Evolutionary conservation across 2,329 filamentous ascomycete species (phyloP).

Genomic region (Aspergillus puulaauensis): DNA sequence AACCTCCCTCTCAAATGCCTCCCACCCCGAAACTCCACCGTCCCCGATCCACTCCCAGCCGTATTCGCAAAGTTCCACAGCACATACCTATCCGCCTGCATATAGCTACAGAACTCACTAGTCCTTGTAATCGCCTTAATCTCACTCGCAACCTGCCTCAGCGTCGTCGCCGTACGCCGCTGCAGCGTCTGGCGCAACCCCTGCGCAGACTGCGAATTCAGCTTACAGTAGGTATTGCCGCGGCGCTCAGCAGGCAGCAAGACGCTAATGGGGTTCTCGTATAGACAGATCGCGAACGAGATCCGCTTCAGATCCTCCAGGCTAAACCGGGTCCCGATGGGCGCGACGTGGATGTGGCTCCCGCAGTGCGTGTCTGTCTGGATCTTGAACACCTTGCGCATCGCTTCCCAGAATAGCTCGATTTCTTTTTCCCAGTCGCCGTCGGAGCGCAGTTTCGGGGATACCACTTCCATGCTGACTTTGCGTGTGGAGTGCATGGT

Average conservation of each 20-base stretch:
- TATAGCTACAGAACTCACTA: not conserved
- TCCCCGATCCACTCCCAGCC: not conserved
- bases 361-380: not conserved
- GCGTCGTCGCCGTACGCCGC: not conserved
- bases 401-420: not conserved
- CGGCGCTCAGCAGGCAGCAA: not conserved
- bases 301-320: not conserved
- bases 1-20: not conserved
- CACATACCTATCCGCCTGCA: not conserved
- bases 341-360: not conserved
- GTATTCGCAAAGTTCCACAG: not conserved
- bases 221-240: not conserved
- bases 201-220: not conserved
- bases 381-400: not conserved
- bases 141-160: not conserved
- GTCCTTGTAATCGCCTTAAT: not conserved
- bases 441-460: not conserved
- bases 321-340: not conserved
- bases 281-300: not conserved
- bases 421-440: not conserved
- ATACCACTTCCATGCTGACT: not conserved
- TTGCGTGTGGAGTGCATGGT: rapidly evolving
- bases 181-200: not conserved
- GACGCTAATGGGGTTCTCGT: not conserved
- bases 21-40: not conserved